phyloP scores from a whole-genome alignment of 192 early-diverging fungal genomes.

The Haplosporangium gracile region DNA sequence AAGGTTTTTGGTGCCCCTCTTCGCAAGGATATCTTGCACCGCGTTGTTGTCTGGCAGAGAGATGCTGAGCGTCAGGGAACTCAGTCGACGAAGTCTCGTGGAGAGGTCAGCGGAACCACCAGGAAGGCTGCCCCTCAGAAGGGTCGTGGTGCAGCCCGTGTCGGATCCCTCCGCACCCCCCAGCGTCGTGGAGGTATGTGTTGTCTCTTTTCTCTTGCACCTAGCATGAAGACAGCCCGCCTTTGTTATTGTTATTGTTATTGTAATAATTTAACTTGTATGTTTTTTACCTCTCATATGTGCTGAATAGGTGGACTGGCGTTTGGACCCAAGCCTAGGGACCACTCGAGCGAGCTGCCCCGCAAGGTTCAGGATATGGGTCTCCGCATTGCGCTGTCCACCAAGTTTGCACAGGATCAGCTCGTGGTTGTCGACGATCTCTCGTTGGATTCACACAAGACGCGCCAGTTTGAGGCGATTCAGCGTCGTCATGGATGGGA shows the following conservation, averaged over 20 bases:
- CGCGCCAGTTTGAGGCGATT: conserved; percentile 63
- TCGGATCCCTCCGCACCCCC: conserved; percentile 86
- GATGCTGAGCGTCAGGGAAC: conserved; percentile 87
- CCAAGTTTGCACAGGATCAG: conserved; percentile 93
- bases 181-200: conserved; percentile 86
- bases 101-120: conserved; percentile 88
- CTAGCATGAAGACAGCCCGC: too few species aligned
- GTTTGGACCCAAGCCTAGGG: conserved; percentile 93
- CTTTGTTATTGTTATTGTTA: background rate
- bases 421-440: conserved; percentile 86
- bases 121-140: conserved; percentile 91
- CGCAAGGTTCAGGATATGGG: conserved; percentile 89
- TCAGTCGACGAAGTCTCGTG: conserved; percentile 81
- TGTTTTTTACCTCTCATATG: background rate
- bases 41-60: conserved; percentile 90
- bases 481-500: conserved; percentile 60
- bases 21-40: conserved; percentile 86
- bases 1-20: conserved; percentile 82
- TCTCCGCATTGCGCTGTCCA: conserved; percentile 85
- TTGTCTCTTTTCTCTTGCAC: background rate
- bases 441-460: conserved; percentile 65
- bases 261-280: background rate
- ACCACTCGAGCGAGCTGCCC: conserved; percentile 85
- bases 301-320: conserved; percentile 72
- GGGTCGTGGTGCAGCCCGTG: conserved; percentile 92